Evolutionary conservation across 495 filamentous ascomycete species (phyloP), one percentile per base, ranked within the genome.

Genomic region (Tirmania nivea): DNA sequence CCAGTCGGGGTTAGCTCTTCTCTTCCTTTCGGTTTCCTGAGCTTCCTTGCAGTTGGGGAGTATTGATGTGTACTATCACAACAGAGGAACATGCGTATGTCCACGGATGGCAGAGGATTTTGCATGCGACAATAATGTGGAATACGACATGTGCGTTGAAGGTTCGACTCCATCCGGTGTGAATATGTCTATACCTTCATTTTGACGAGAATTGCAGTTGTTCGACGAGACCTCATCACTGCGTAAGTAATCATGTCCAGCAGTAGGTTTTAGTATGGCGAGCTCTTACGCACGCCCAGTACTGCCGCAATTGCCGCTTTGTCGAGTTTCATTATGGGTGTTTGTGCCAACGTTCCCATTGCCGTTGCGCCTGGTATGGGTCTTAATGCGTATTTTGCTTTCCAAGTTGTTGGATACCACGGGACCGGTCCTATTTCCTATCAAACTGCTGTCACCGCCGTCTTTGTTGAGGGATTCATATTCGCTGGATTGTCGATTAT

Each of bases 311-410:
- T 87, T 60, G 69, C 84, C 10, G 78, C 62, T 42, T 53, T 65
- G 16, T 65, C 62, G 14, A 54, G 52, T 54, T 85, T 87, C 65
- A 77, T 73, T 65, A 82, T 88, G 77, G 84, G 84, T 8, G 65
- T 87, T 0, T 76, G 83, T 53, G 76, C 83, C 49, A 66, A 68
- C 53, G 75, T 80, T 57, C 84, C 84, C 2, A 80, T 89, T 49
- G 78, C 78, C 7, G 69, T 88, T 50, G 84, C 83, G 5, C 84
- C 84, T 11, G 84, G 84, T 34, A 85, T 88, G 83, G 84, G 84
- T 14, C 57, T 89, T 53, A 89, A 89, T 61, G 83, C 83, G 3
- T 88, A 88, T 63, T 88, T 89, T 54, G 74, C 84, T 10, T 89
- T 81, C 62, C 83, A 81, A 31, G 83, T 89, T 42, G 84, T 89